A percentile compares a stretch with the other conserved stretches of the same genome.
Conservation (phyloP, 768 basidiomycete genomes). For the Termitomyces heimii region DNA sequence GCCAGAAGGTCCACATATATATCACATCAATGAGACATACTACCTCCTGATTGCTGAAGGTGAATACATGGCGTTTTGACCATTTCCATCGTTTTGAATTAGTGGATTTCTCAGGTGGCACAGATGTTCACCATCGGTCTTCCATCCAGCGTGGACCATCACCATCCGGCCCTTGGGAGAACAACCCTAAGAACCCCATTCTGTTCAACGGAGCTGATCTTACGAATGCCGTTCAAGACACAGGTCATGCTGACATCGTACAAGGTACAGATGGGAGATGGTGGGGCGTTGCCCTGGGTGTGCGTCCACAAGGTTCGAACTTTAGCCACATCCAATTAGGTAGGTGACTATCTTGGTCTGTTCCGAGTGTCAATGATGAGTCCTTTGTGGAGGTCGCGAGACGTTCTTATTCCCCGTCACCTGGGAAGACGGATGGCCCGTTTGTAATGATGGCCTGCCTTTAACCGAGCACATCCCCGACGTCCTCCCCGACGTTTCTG, state of each 20-base stretch:
- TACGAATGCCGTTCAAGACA: constrained; percentile 28
- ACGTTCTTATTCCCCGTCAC: constrained; percentile 35
- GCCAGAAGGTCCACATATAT: constrained; percentile 36
- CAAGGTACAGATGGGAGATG: constrained; percentile 28
- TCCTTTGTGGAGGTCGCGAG: constrained; percentile 23
- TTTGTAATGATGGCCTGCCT: constrained; percentile 27
- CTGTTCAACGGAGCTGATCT: constrained; percentile 32
- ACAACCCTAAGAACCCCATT: constrained; percentile 32
- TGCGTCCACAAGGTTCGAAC: constrained; percentile 27
- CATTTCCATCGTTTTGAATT: not conserved
- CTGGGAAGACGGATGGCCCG: constrained; percentile 33
- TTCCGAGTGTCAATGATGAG: not conserved
- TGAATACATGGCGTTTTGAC: not conserved
- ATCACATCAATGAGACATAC: constrained; percentile 31
- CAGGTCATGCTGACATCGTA: constrained; percentile 32
- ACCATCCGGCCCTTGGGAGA: constrained; percentile 36
- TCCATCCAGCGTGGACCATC: constrained; percentile 32
- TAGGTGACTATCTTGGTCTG: not conserved
- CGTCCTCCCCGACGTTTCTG: constrained; percentile 23
- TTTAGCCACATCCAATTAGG: constrained; percentile 30
- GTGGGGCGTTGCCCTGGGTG: constrained; percentile 36
- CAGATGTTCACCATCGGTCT: constrained; percentile 25
- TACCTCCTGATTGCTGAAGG: constrained; percentile 37
- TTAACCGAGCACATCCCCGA: constrained; percentile 22
- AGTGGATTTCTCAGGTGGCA: constrained; percentile 21